Conservation (phyloP, 257 asterid genomes). For the Solanum rostratum region DNA sequence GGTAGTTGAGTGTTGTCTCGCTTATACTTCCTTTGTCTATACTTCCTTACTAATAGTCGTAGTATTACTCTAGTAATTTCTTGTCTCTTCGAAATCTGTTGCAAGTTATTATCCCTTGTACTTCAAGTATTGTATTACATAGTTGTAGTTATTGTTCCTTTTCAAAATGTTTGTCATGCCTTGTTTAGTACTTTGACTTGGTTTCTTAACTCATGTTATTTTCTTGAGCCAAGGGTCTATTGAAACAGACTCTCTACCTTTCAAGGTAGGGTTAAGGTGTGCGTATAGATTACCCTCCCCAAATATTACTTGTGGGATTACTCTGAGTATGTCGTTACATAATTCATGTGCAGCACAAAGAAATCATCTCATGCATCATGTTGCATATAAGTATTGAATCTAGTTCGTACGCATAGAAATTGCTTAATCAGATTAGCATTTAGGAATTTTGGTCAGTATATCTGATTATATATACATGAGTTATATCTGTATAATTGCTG, state of each 20-base stretch:
- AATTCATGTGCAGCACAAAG: neutral
- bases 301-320: neutral
- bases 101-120: neutral
- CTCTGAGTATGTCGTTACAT: neutral
- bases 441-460: neutral
- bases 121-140: neutral
- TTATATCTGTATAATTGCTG: neutral
- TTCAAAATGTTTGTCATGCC: neutral
- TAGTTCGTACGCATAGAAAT: neutral
- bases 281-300: neutral
- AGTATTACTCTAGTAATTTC: neutral
- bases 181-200: neutral
- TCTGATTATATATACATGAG: neutral
- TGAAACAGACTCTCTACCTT: neutral
- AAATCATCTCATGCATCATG: neutral
- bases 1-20: neutral
- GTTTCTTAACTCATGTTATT: neutral
- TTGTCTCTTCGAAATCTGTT: neutral
- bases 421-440: neutral
- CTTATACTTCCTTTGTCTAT: neutral
- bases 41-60: neutral
- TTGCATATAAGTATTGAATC: neutral
- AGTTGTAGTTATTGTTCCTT: neutral
- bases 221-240: neutral
- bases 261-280: neutral